Base-by-base conservation (phyloP, 306 rosid species). In the Cicer pinnatifidum region DNA sequence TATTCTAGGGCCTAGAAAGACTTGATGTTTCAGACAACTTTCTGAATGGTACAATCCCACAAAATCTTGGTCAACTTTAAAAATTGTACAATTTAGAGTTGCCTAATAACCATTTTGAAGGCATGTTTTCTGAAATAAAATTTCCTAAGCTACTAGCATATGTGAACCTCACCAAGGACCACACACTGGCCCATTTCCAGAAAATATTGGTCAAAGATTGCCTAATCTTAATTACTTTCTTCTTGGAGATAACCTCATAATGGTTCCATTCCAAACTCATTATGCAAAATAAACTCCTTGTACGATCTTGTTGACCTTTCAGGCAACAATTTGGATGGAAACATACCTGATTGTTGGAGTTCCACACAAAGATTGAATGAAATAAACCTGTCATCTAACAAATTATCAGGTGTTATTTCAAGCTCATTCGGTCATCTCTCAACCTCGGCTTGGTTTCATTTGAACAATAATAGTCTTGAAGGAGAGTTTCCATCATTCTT, bases 261-360 rank as follows among this genome's bases (percentile, higher is more conserved):
- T 78, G 81, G 12, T 39, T 13, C 65, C 13, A 69, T 78, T 69
- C 77, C 77, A 48, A 7, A 61, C 1, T 78, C 77, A 50, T 4
- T 71, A 12, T 71, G 77, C 58, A 16, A 2, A 46, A 23, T 78
- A 47, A 72, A 58, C 35, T 73, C 81, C 74, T 60, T 80, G 40
- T 33, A 40, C 62, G 2, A 43, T 23, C 15, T 84, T 52, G 59
- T 84, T 52, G 59, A 77, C 56, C 82, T 84, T 70, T 80, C 85
- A 3, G 10, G 3, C 4, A 84, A 84, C 35, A 61, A 46, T 11
- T 50, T 84, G 28, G n/a, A n/a, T 38, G 84, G 82, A 1, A 9
- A 23, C 11, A 61, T 80, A 54, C 77, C 73, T 1, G 28, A 77
- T 28, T 70, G 72, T 23, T 73, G 75, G 77, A 73, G 10, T 35